Evolutionary conservation across 495 filamentous ascomycete genomes (phyloP), one percentile per base, ranked within the genome.

Genomic region (Hyaloscypha bicolor): DNA sequence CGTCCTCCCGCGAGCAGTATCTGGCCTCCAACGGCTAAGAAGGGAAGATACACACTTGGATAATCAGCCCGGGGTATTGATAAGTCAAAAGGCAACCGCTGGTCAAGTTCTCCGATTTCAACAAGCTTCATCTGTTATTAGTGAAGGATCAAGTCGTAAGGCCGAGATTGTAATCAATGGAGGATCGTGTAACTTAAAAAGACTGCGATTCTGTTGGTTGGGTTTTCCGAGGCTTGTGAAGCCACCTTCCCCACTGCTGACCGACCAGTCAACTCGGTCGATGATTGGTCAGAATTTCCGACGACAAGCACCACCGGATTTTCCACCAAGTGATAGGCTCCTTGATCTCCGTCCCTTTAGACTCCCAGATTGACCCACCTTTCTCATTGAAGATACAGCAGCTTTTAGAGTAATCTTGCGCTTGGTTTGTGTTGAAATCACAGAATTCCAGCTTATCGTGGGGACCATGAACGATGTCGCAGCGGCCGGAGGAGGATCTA

Each of bases 281-380:
- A 48, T 29, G 19, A 56, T 56, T 56, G 53, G 53, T n/a, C 22
- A 56, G 53, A 56, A 29, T 56, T 29, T 56, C 22, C 53, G 53
- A 56, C 5, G 2, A 32, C 21, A 9, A 14, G 3, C 19, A 25
- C 22, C 8, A 12, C 53, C 6, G 53, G 5, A 3, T n/a, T n/a
- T 14, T 19, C 16, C 4, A 19, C 2, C 11, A 48, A 48, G 42
- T 4, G 16, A 48, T 19, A 12, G 16, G 2, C 9, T 16, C 16
- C 42, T 14, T 19, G 2, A 48, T 16, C 11, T 6, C 35, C 3
- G 8, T 48, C 42, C 42, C 9, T 48, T 19, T 16, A 3, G 16
- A 19, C 11, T 19, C 42, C 12, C 12, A 12, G 3, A 6, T 19
- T 48, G 42, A 48, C 16, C 42, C 42, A 48, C 42, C 11, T 37